Evolutionary conservation across 495 filamentous ascomycete genomes (phyloP).

Genomic region (Daldinia grandis): DNA sequence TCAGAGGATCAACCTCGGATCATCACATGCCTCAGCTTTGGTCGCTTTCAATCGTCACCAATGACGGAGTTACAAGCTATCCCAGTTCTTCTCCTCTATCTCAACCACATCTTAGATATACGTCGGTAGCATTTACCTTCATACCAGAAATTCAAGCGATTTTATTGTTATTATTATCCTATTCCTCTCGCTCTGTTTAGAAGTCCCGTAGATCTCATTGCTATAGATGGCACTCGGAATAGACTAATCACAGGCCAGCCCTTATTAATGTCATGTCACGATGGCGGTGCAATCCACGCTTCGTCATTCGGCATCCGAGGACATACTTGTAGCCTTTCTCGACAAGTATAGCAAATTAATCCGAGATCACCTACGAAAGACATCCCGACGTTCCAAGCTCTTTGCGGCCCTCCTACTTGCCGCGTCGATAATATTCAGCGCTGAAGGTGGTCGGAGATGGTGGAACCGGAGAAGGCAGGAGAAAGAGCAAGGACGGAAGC

Average conservation of each 20-base stretch:
- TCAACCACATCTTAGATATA: conserved; percentile 10
- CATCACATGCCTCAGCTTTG: conserved; percentile 39
- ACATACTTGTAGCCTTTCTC: conserved; percentile 74
- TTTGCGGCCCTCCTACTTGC: conserved; percentile 77
- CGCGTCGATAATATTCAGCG: conserved; percentile 76
- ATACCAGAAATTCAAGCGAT: conserved; percentile 7
- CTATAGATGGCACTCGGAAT: conserved; percentile 29
- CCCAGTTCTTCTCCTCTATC: conserved; percentile 11
- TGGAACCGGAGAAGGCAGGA: conserved; percentile 75
- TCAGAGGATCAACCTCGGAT: conserved; percentile 37
- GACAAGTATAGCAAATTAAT: conserved; percentile 71
- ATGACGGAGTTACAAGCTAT: conserved; percentile 24
- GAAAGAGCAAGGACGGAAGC: conserved; percentile 76
- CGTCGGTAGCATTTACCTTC: conserved; percentile 16
- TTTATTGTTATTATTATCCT: background rate
- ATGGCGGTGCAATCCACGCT: conserved; percentile 93
- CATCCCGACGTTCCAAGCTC: conserved; percentile 73
- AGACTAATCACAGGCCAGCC: conserved; percentile 14
- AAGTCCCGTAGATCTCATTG: conserved; percentile 2
- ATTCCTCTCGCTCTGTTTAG: background rate
- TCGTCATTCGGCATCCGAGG: conserved; percentile 66
- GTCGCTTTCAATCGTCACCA: conserved; percentile 38
- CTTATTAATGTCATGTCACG: conserved; percentile 41
- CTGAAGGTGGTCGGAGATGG: conserved; percentile 78
- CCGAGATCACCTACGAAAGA: conserved; percentile 65